Base-by-base conservation (phyloP, 257 asterid genomes). In the Solanum etuberosum region DNA sequence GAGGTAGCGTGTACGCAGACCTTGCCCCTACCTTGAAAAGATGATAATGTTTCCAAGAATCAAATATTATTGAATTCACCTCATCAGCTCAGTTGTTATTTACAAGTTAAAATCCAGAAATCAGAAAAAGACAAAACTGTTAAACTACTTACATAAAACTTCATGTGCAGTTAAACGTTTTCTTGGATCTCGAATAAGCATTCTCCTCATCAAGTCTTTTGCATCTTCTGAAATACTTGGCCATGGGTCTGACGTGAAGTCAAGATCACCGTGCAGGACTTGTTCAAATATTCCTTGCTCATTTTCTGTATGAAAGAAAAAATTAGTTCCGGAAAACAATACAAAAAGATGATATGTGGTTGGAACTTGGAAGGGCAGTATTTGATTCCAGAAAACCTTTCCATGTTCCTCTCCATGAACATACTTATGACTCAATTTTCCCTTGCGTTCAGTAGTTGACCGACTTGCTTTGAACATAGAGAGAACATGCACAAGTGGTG, bases 271-370 rank as follows among this genome's bases (percentile, higher is more conserved):
- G 81, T 93, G 98, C 91, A 96, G 89, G 88, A 96, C 98, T 93
- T 96, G 95, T 86, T 96, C 99, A 84, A 96, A 95, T 91, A 96
- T 96, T 85, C 94, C 99, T 92, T 96, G 97, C 92, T 96, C 99
- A 9, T 81, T 86, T 92, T 96, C 99, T 96, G 90, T 87, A 84
- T 29, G 11, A 87, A 42, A 27, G 67, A 48, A 67, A 25, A 25
- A 85, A 40, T 35, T 31, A 67, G 38, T 42, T 54, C 15, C 9
- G 83, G 13, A 29, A 81, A 68, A 63, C 15, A 10, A 83, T 12
- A 84, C 7, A 77, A 51, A 40, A 51, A 73, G 32, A 27, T 71
- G 18, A 7, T 43, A 82, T 1, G 84, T 13, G 38, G 63, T 48
- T 80, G 38, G 57, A 29, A 16, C 43, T 48, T 80, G 38, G 57